Evolutionary conservation across 176 grass and related monocot genomes (phyloP), one percentile per base, ranked within the genome.

Genomic region (Chloris gayana): DNA sequence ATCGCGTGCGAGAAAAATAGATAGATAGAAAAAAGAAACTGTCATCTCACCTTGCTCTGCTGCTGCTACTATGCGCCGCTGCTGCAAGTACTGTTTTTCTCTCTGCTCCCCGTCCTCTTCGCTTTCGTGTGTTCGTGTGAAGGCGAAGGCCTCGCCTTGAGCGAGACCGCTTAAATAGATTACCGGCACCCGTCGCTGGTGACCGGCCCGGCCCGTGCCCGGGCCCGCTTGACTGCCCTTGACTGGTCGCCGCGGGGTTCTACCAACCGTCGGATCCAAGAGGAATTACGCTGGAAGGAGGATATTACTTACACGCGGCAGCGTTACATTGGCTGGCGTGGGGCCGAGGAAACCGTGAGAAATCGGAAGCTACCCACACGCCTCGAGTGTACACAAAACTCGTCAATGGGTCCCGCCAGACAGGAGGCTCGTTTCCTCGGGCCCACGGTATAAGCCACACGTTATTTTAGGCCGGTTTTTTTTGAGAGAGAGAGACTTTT

Each of bases 171-270:
- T 72, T 85, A 89, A 82, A 82, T 82, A 72, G 71, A 76, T 85
- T 66, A 78, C 31, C 69, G 76, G 65, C 77, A 61, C 26, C 44
- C 60, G 34, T 18, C 22, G 9, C 21, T 27, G 9, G 77, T n/a
- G 65, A 89, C 87, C 77, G 77, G 72, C n/a, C 57, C 77, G 75
- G 82, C 58, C 82, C 34, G 82, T 85, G 11, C 17, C 22, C 12
- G 6, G 19, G 49, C 15, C 63, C 14, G 15, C 22, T 13, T 34
- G 86, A 84, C 80, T 5, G 49, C 14, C 61, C 14, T 46, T 58
- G 65, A 46, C 82, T 57, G 72, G 78, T 85, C 57, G 5, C 42
- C 32, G 14, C 18, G 0, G 18, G 15, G 14, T 5, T 12, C 22
- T 32, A 37, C 0, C 0, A 1, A 47, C 84, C 84, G 76, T 86